phyloP scores from a whole-genome alignment of 495 filamentous ascomycete species.

The Podospora anserina region DNA sequence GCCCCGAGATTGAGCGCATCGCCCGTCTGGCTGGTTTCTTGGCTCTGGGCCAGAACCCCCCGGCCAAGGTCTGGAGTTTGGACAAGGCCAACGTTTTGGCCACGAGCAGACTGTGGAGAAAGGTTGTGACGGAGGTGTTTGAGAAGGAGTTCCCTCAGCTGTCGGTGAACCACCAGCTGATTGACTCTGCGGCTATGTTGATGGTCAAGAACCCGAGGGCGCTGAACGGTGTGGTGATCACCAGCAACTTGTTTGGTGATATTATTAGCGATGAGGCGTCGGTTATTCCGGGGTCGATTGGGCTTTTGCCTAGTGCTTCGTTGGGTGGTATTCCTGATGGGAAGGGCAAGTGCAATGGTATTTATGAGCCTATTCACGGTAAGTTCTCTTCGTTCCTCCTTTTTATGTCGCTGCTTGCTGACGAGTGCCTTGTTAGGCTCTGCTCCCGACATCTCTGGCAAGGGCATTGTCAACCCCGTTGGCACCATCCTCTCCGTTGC shows the following conservation, averaged over 20 bases:
- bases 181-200: constrained; percentile 94
- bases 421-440: constrained; percentile 45
- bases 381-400: constrained; percentile 28
- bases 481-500: constrained; percentile 84
- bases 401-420: background rate
- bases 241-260: constrained; percentile 94
- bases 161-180: constrained; percentile 82
- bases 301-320: constrained; percentile 84
- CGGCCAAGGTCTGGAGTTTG: constrained; percentile 78
- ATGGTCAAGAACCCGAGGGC: constrained; percentile 93
- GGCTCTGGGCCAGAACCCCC: constrained; percentile 75
- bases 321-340: constrained; percentile 82
- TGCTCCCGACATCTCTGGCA: constrained; percentile 74
- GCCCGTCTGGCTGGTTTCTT: constrained; percentile 78
- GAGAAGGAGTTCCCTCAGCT: constrained; percentile 85
- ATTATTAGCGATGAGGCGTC: constrained; percentile 96
- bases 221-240: constrained; percentile 89
- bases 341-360: constrained; percentile 70
- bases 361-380: constrained; percentile 99
- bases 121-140: constrained; percentile 77
- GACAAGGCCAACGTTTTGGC: constrained; percentile 99
- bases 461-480: constrained; percentile 83
- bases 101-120: constrained; percentile 85
- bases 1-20: constrained; percentile 85
- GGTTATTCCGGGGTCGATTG: constrained; percentile 90